Percentiles rank a stretch among this genome's conserved stretches.
These are phyloP conservation scores for Wolfiporia cocos DNA, from an alignment of 1,284 basidiomycete genomes.

Conservation along the genomic window DNA sequence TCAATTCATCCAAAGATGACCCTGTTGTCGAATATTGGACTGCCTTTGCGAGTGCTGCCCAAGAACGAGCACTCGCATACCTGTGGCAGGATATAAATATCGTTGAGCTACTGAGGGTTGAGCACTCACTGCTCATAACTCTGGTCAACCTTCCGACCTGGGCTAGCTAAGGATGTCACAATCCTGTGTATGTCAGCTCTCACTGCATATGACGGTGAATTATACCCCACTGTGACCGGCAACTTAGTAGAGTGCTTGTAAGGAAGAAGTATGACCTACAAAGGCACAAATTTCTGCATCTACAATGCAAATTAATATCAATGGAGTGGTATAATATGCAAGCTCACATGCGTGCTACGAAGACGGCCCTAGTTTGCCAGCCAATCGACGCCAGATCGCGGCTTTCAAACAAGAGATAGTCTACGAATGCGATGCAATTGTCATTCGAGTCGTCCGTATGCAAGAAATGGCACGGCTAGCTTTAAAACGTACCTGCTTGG, in stretches of 20 bases:
- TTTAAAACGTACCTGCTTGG: slow-evolving; percentile 14
- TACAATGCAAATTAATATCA: slow-evolving; percentile 1
- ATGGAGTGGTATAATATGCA: background rate
- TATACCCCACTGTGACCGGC: slow-evolving; percentile 38
- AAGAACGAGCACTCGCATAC: slow-evolving; percentile 28
- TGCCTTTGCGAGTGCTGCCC: slow-evolving; percentile 28
- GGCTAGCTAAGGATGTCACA: slow-evolving; percentile 22
- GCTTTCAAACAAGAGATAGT: slow-evolving; percentile 27
- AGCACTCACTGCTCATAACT: slow-evolving; percentile 8
- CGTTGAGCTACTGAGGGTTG: background rate
- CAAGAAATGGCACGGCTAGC: background rate
- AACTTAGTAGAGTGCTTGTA: too few species aligned
- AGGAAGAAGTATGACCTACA: slow-evolving; percentile 22
- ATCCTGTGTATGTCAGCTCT: slow-evolving; percentile 21
- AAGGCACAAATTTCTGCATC: slow-evolving; percentile 29
- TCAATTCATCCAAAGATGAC: slow-evolving; percentile 32
- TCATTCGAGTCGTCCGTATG: too few species aligned
- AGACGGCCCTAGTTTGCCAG: slow-evolving; percentile 24
- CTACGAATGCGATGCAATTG: too few species aligned
- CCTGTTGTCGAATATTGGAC: slow-evolving; percentile 19
- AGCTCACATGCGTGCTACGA: slow-evolving; percentile 35
- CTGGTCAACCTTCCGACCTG: slow-evolving; percentile 14
- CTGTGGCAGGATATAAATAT: too few species aligned
- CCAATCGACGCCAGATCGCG: slow-evolving; percentile 14
- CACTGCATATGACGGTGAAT: slow-evolving; percentile 21